These are phyloP conservation scores for Turritis glabra DNA, from an alignment of 345 rosid genomes.

Conservation along the genomic window DNA sequence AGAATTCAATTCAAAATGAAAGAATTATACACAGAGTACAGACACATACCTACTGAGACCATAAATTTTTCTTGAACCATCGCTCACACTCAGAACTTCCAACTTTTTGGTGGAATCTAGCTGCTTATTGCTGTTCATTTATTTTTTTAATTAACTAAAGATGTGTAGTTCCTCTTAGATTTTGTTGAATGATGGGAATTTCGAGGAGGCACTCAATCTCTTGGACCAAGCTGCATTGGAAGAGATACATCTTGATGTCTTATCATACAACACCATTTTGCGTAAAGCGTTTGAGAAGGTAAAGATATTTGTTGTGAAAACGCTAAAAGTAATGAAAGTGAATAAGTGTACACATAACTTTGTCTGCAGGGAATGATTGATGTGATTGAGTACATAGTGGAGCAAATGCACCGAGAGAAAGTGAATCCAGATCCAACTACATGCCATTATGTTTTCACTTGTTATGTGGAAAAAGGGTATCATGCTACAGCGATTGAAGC, in stretches of 20 bases:
- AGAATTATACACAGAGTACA: not conserved
- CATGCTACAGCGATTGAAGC: constrained; percentile 65
- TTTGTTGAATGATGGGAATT: constrained; percentile 47
- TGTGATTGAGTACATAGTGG: constrained; percentile 59
- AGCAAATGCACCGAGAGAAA: constrained; percentile 57
- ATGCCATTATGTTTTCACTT: constrained; percentile 55
- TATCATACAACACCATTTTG: constrained; percentile 67
- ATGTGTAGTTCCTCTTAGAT: constrained; percentile 46
- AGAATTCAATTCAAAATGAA: not conserved
- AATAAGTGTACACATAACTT: not conserved
- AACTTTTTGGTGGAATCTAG: not conserved
- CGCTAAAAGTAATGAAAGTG: not conserved
- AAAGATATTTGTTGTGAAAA: constrained; percentile 7
- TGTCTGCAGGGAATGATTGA: constrained; percentile 59
- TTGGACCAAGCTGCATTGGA: constrained; percentile 55
- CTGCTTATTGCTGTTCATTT: not conserved
- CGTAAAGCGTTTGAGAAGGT: constrained; percentile 57
- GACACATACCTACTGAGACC: too few relatives aligned
- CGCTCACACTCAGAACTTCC: not conserved
- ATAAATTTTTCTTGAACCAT: not conserved
- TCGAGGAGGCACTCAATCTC: constrained; percentile 58
- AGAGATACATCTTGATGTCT: constrained; percentile 50
- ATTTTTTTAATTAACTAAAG: not conserved
- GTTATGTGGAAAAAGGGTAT: constrained; percentile 49
- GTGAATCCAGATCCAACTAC: constrained; percentile 73